Percentiles rank a stretch among this genome's conserved stretches.
These are phyloP conservation scores for Dictyostelium purpureum DNA, from an alignment of 78 protist species.

Conservation along the genomic window DNA sequence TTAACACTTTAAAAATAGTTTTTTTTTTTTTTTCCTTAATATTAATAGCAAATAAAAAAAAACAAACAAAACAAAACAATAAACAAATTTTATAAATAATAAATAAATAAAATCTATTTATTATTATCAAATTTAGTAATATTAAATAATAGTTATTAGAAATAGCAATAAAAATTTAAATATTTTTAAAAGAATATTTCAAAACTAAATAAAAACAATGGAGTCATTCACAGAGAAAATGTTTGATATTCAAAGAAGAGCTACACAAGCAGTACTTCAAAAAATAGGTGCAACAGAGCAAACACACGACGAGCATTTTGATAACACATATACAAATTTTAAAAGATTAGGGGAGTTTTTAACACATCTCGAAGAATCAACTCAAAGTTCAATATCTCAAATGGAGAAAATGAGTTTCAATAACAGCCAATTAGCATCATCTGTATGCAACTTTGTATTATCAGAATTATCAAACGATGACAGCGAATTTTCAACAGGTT, in stretches of 20 bases:
- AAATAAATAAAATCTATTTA: not conserved
- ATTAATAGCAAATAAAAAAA: not conserved
- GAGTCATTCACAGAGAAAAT: constrained; percentile 70
- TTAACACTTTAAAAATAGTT: no score
- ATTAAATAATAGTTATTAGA: not conserved
- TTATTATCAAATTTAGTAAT: no score
- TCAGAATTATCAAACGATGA: constrained; percentile 58
- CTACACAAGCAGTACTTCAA: constrained; percentile 66
- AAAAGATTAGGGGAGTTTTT: constrained; percentile 65
- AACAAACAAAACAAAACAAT: not conserved
- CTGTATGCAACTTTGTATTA: constrained; percentile 44
- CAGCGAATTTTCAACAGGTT: constrained; percentile 54
- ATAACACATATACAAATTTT: constrained; percentile 15
- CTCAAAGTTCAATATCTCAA: not conserved
- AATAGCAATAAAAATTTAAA: not conserved
- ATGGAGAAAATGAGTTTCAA: constrained; percentile 47
- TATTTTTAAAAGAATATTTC: not conserved
- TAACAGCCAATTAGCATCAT: constrained; percentile 17
- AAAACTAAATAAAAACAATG: not conserved
- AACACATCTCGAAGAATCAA: constrained; percentile 30
- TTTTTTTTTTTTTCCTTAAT: no score
- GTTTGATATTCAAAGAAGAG: constrained; percentile 76
- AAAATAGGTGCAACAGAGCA: constrained; percentile 60
- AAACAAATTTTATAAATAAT: not conserved
- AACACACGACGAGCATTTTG: constrained; percentile 54